phyloP scores from a whole-genome alignment of 768 basidiomycete species.

The Russula sp. region DNA sequence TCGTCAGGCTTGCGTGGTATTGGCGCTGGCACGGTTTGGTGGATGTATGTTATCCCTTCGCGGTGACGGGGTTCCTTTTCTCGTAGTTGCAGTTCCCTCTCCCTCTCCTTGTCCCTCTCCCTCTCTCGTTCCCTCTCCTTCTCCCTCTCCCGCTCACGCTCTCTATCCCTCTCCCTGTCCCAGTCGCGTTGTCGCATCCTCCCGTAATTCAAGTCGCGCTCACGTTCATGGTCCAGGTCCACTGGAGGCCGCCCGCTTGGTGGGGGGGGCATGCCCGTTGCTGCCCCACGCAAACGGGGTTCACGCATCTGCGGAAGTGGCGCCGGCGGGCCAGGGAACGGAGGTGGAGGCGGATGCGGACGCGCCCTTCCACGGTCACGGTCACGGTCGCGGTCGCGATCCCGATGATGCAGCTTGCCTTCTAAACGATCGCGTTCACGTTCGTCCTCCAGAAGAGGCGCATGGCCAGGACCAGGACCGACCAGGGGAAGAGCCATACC shows the following conservation, averaged over 20 bases:
- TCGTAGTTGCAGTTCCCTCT: constrained; percentile 24
- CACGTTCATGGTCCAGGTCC: constrained; percentile 27
- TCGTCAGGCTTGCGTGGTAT: constrained; percentile 17
- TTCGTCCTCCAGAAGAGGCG: constrained; percentile 21
- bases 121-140: constrained; percentile 22
- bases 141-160: constrained; percentile 23
- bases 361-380: constrained; percentile 28
- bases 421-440: constrained; percentile 23
- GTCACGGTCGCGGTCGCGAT: constrained; percentile 23
- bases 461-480: constrained; percentile 9
- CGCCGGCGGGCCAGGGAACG: constrained; percentile 14
- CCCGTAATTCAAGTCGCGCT: constrained; percentile 29
- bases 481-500: constrained; percentile 6
- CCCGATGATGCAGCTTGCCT: constrained; percentile 12
- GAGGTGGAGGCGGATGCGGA: constrained; percentile 14
- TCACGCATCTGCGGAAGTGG: constrained; percentile 17
- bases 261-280: constrained; percentile 13
- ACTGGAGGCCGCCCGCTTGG: constrained; percentile 27
- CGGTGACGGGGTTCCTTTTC: constrained; percentile 25
- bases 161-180: constrained; percentile 22
- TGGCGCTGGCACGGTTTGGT: constrained; percentile 13
- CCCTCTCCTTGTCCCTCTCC: constrained; percentile 24
- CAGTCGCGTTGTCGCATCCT: constrained; percentile 27
- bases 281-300: constrained; percentile 4
- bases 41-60: constrained; percentile 27